Evolutionary conservation across 306 rosid genomes (phyloP).

Genomic region (Glycine tomentella): DNA sequence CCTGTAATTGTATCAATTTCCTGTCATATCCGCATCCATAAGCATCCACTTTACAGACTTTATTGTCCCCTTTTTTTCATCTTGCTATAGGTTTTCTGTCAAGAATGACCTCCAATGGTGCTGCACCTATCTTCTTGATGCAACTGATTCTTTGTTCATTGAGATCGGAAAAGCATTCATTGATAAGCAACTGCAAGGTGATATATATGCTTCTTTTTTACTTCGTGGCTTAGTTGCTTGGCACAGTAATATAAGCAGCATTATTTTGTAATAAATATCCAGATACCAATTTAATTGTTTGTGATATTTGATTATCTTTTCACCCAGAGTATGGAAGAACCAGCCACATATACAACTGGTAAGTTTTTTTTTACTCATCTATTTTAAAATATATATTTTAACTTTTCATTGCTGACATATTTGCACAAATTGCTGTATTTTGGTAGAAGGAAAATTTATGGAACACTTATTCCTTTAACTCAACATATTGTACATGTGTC

Average conservation of each 20-base stretch:
- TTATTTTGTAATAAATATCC: slow-evolving; percentile 27
- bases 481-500: background rate
- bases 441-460: slow-evolving; percentile 29
- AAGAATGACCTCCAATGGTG: slow-evolving; percentile 77
- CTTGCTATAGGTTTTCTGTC: slow-evolving; percentile 77
- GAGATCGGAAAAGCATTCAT: slow-evolving; percentile 88
- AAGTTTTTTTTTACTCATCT: slow-evolving; percentile 38
- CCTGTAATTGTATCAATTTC: slow-evolving; percentile 22
- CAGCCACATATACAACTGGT: slow-evolving; percentile 93
- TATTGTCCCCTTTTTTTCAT: background rate
- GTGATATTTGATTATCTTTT: slow-evolving; percentile 46
- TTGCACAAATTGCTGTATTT: slow-evolving; percentile 12
- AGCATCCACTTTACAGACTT: background rate
- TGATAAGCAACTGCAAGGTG: slow-evolving; percentile 84
- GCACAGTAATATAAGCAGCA: slow-evolving; percentile 25
- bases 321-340: slow-evolving; percentile 80
- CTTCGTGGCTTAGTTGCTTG: slow-evolving; percentile 16
- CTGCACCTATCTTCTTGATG: slow-evolving; percentile 97
- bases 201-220: slow-evolving; percentile 35
- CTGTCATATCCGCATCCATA: background rate
- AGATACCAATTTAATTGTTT: slow-evolving; percentile 50
- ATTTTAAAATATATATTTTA: background rate
- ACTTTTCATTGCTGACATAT: slow-evolving; percentile 30
- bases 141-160: slow-evolving; percentile 84
- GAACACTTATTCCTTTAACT: slow-evolving; percentile 5